Evolutionary conservation across 1,284 basidiomycete species (phyloP).

Genomic region (Ceratorhiza oryzae-sativae): DNA sequence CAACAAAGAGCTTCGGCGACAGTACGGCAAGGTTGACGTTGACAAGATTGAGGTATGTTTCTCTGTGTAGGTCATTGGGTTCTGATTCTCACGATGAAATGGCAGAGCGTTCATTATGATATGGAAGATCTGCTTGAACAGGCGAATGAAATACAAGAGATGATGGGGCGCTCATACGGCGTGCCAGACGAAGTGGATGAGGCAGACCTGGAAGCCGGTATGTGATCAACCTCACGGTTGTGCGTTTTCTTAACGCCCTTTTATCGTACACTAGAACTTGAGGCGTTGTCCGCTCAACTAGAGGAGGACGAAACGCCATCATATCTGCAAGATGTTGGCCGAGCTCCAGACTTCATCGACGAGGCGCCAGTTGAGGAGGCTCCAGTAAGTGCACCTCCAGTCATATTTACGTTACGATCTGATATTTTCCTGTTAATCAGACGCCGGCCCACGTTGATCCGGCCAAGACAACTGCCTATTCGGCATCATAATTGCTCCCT

Average conservation of each 20-base stretch:
- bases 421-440: not conserved
- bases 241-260: conserved; percentile 30
- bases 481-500: conserved; percentile 8
- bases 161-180: conserved; percentile 90
- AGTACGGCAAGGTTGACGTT: conserved; percentile 97
- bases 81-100: conserved; percentile 18
- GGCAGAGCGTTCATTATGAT: conserved; percentile 89
- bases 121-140: conserved; percentile 99
- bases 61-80: not conserved
- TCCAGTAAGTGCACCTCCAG: conserved; percentile 31
- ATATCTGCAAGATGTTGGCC: conserved; percentile 84
- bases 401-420: not conserved
- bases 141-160: conserved; percentile 97
- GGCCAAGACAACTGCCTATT: conserved; percentile 32
- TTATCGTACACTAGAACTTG: conserved; percentile 68
- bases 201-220: conserved; percentile 94
- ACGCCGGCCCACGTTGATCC: conserved; percentile 10
- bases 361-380: conserved; percentile 64
- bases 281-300: conserved; percentile 81
- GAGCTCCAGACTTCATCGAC: conserved; percentile 89
- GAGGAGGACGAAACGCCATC: conserved; percentile 87
- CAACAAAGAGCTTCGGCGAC: conserved; percentile 96
- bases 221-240: conserved; percentile 46
- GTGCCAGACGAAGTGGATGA: conserved; percentile 99
- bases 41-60: conserved; percentile 93